phyloP scores from a whole-genome alignment of 2,329 filamentous ascomycete species.

The Leptographium flavum region DNA sequence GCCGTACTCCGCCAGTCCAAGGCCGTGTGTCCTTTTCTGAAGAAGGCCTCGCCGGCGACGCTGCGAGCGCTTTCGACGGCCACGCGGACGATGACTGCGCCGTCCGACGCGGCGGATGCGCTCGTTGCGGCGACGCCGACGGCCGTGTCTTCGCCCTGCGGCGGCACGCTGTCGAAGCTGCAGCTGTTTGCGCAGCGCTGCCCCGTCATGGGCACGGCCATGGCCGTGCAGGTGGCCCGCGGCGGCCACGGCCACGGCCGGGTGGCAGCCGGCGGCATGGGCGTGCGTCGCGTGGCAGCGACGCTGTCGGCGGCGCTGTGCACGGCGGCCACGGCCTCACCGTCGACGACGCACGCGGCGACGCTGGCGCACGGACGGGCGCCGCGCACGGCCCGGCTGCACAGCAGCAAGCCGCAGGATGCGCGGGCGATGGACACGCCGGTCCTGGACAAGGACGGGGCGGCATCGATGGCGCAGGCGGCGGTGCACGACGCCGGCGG shows the following conservation, averaged over 20 bases:
- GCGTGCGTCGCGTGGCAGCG: constrained; percentile 9
- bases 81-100: constrained; percentile 31
- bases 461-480: background rate
- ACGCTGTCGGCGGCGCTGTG: constrained; percentile 9
- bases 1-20: constrained; percentile 87
- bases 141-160: constrained; percentile 48
- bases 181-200: constrained; percentile 89
- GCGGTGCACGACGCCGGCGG: background rate
- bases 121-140: background rate
- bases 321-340: constrained; percentile 1
- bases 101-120: constrained; percentile 24
- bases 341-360: background rate
- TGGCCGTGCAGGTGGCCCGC: constrained; percentile 67
- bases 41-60: constrained; percentile 82
- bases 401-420: constrained; percentile 65
- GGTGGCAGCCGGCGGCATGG: constrained; percentile 10
- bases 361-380: constrained; percentile 20
- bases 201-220: constrained; percentile 96
- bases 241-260: constrained; percentile 22
- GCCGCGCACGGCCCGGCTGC: constrained; percentile 45
- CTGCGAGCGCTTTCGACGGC: constrained; percentile 78
- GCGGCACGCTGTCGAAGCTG: constrained; percentile 91
- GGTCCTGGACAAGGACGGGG: constrained; percentile 31
- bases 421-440: constrained; percentile 60
- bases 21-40: constrained; percentile 93